These are phyloP conservation scores for Neonectria sp. DNA, from an alignment of 2,329 filamentous ascomycete genomes.

Conservation along the genomic window DNA sequence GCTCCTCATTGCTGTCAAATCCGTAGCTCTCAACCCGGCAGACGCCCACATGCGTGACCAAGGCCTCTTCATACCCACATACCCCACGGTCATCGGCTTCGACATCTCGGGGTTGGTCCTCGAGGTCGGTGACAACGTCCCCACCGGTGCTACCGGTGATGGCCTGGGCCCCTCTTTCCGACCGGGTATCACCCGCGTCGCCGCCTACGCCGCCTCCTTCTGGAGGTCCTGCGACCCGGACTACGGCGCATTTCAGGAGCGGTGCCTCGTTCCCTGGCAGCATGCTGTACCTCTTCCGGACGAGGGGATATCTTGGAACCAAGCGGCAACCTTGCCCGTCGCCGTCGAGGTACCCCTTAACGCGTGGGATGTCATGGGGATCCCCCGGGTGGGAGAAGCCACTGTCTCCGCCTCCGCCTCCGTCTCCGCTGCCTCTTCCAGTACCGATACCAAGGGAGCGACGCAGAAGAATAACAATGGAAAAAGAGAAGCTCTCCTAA, in stretches of 20 bases:
- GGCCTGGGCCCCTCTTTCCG: conserved; percentile 40
- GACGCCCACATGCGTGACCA: conserved; percentile 59
- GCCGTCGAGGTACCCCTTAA: conserved; percentile 54
- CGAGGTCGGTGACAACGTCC: conserved; percentile 57
- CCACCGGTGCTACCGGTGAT: conserved; percentile 36
- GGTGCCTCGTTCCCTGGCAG: conserved; percentile 59
- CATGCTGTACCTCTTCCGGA: conserved; percentile 55
- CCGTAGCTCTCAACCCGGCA: conserved; percentile 64
- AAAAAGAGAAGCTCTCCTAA: conserved; percentile 53
- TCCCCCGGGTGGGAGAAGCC: conserved; percentile 45
- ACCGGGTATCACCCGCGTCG: conserved; percentile 55
- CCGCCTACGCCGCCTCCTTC: conserved; percentile 55
- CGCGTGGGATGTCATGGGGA: conserved; percentile 57
- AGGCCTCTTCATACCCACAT: conserved; percentile 58
- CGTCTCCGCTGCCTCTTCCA: too few relatives aligned
- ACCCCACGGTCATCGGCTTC: conserved; percentile 60
- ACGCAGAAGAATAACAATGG: background rate
- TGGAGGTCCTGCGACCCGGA: conserved; percentile 61
- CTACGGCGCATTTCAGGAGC: conserved; percentile 64
- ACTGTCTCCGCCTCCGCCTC: too few relatives aligned
- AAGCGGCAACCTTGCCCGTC: conserved; percentile 58
- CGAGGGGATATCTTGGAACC: conserved; percentile 54
- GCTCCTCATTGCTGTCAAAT: conserved; percentile 63
- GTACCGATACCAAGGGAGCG: background rate
- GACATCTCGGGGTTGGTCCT: conserved; percentile 62